Conservation (phyloP, 352 stramenopile genomes). For the Globisporangium megalacanthum region DNA sequence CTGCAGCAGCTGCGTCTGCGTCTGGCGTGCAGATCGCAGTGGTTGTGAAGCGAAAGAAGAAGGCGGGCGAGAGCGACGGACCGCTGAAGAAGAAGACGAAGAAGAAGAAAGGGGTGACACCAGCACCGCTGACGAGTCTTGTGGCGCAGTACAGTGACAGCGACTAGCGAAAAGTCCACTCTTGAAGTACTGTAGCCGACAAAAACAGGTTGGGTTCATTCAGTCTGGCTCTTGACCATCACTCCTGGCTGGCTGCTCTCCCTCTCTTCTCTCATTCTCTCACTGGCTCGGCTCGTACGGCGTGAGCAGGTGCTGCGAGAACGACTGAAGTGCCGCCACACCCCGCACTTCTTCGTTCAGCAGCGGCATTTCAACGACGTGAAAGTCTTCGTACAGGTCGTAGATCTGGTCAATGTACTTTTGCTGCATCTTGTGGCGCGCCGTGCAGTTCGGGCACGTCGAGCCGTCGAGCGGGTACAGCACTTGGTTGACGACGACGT, state of each 20-base stretch:
- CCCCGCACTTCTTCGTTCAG: conserved; percentile 98
- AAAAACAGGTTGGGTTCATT: background rate
- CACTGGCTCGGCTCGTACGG: conserved; percentile 84
- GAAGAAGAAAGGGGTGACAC: conserved; percentile 27
- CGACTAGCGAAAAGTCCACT: conserved; percentile 14
- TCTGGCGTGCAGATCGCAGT: conserved; percentile 20
- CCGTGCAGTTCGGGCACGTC: conserved; percentile 91
- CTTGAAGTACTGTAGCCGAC: background rate
- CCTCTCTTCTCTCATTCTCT: conserved; percentile 3
- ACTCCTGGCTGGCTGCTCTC: background rate
- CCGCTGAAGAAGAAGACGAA: conserved; percentile 20
- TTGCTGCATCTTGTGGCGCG: conserved; percentile 99
- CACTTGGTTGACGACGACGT: conserved; percentile 99
- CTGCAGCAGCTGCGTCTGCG: background rate
- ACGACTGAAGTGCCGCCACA: conserved; percentile 90
- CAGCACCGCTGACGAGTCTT: conserved; percentile 42
- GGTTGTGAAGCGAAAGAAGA: conserved; percentile 25
- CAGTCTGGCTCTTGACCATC: background rate
- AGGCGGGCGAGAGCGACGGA: conserved; percentile 12
- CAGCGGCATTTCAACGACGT: conserved; percentile 99
- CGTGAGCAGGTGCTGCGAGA: conserved; percentile 94
- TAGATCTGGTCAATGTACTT: conserved; percentile 99
- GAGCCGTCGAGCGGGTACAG: conserved; percentile 86
- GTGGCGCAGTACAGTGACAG: conserved; percentile 81
- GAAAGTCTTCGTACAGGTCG: conserved; percentile 99